Percentiles rank a stretch among this genome's conserved stretches.
Conservation (phyloP, 345 rosid genomes). For the thale cress (Arabidopsis thaliana) region TAIR10.1 NC_003075.7:14376001-14376500, state of each 20-base stretch:
- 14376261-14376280: neutral
- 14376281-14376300: neutral
- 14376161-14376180: neutral
- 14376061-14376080: neutral
- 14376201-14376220: neutral
- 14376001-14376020: neutral
- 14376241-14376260: neutral
- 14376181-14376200: neutral
- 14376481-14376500: too few relatives aligned
- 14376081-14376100: neutral
- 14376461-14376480: too few relatives aligned
- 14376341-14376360: too few relatives aligned
- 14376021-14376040: neutral
- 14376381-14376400: too few relatives aligned
- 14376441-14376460: too few relatives aligned
- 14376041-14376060: neutral
- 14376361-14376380: too few relatives aligned
- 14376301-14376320: neutral
- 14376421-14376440: too few relatives aligned
- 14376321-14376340: too few relatives aligned
- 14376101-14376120: constrained; percentile 12
- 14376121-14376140: neutral
- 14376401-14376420: too few relatives aligned
- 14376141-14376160: neutral
- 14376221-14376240: constrained; percentile 5